phyloP scores from a whole-genome alignment of 2,329 filamentous ascomycete species.

The Anthostomella pinea region DNA sequence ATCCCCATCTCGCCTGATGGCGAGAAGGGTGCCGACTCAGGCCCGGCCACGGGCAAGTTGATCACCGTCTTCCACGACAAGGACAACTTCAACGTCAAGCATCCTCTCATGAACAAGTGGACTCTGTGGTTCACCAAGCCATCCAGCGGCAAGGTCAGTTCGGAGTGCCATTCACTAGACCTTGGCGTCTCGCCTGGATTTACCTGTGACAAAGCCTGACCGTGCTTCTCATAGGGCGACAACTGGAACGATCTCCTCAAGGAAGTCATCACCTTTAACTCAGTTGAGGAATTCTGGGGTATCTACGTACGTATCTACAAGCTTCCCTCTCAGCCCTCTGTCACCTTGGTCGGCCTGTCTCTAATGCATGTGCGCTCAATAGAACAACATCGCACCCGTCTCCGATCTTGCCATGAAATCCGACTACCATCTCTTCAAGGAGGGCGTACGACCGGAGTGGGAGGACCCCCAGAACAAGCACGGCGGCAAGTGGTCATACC shows the following conservation, averaged over 20 bases:
- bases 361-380: conserved; percentile 12
- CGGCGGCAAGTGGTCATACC: conserved; percentile 97
- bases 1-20: conserved; percentile 66
- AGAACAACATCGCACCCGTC: conserved; percentile 98
- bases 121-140: conserved; percentile 99
- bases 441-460: conserved; percentile 95
- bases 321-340: neutral
- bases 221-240: conserved; percentile 64
- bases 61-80: conserved; percentile 97
- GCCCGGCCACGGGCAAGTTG: conserved; percentile 54
- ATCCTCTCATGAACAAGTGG: conserved; percentile 96
- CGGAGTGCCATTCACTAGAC: neutral
- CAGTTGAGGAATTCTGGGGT: conserved; percentile 99
- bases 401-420: conserved; percentile 96
- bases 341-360: conserved; percentile 2
- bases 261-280: conserved; percentile 98
- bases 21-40: conserved; percentile 49
- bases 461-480: conserved; percentile 99
- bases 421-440: conserved; percentile 99
- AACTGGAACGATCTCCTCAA: conserved; percentile 99
- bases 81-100: conserved; percentile 99
- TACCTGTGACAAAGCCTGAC: conserved; percentile 4
- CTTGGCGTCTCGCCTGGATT: no score
- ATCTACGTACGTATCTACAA: conserved; percentile 74
- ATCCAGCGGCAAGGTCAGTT: conserved; percentile 81